Evolutionary conservation across 2,329 filamentous ascomycete genomes (phyloP).

Genomic region (Ophiostoma ulmi): DNA sequence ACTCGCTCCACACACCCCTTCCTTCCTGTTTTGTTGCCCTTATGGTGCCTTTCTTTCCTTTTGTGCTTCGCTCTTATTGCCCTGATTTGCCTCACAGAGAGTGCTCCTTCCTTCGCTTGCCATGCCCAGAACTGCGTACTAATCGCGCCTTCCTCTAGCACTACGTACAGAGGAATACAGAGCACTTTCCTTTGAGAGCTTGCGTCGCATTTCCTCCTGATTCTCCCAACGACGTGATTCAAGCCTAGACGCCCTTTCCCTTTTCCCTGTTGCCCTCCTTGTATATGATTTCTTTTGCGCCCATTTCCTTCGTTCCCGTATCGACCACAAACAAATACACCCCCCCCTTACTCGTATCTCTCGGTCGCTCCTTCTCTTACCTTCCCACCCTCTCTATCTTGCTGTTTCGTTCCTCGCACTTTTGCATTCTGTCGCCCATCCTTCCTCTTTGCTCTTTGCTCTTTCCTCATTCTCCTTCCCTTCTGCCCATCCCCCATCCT

Average conservation of each 20-base stretch:
- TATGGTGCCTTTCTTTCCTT: not conserved
- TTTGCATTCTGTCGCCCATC: not conserved
- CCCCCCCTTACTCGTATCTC: conserved; percentile 19
- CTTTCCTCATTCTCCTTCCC: not conserved
- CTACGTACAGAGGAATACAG: no score
- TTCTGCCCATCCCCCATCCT: conserved; percentile 16
- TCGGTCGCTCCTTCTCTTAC: conserved; percentile 13
- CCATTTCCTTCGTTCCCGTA: conserved; percentile 10
- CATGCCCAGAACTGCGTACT: not conserved
- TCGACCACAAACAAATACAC: conserved; percentile 23
- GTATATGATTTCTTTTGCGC: not conserved
- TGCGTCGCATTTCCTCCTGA: conserved; percentile 1
- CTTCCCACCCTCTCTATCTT: conserved; percentile 4
- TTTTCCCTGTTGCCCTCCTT: no score
- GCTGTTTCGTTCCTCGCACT: conserved; percentile 17
- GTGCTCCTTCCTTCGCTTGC: not conserved
- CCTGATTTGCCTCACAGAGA: not conserved
- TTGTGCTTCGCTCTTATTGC: not conserved
- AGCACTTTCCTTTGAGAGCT: not conserved
- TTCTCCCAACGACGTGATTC: no score
- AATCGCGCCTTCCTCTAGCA: not conserved
- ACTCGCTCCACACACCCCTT: not conserved
- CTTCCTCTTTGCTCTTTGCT: not conserved
- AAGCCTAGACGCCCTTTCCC: no score
- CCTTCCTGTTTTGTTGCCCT: not conserved